Evolutionary conservation across 108 stramenopile species (phyloP).

Genomic region (Craspedostauros australis): DNA sequence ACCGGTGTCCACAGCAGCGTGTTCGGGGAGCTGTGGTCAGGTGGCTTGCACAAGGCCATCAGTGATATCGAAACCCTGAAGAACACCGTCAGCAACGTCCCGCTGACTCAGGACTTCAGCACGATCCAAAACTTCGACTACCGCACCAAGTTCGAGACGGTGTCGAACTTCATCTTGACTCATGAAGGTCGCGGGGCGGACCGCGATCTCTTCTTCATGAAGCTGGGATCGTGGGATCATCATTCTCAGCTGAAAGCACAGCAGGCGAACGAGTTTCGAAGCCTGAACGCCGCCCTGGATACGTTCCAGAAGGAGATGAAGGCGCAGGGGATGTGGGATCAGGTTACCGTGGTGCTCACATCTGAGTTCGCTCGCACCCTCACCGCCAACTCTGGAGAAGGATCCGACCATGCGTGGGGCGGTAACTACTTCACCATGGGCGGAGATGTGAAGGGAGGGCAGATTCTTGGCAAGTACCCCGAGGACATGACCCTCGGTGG

Average conservation of each 20-base stretch:
- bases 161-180: conserved; percentile 50
- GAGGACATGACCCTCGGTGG: conserved; percentile 39
- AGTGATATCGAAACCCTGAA: conserved; percentile 12
- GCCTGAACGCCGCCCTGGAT: conserved; percentile 38
- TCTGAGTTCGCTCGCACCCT: conserved; percentile 71
- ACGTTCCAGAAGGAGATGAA: conserved; percentile 52
- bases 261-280: conserved; percentile 16
- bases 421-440: conserved; percentile 46
- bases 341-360: conserved; percentile 42
- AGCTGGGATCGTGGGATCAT: conserved; percentile 60
- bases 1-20: conserved; percentile 24
- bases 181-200: conserved; percentile 33
- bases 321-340: conserved; percentile 40
- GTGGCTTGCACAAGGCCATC: conserved; percentile 29
- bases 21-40: conserved; percentile 52
- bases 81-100: background rate
- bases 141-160: conserved; percentile 18
- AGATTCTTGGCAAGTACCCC: conserved; percentile 55
- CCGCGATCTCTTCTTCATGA: conserved; percentile 55
- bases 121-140: no score
- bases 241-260: conserved; percentile 22
- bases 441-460: conserved; percentile 49
- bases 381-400: conserved; percentile 61
- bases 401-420: conserved; percentile 75
- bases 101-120: no score